phyloP scores from a whole-genome alignment of 2,329 filamentous ascomycete genomes.

The Fusarium graminum region DNA sequence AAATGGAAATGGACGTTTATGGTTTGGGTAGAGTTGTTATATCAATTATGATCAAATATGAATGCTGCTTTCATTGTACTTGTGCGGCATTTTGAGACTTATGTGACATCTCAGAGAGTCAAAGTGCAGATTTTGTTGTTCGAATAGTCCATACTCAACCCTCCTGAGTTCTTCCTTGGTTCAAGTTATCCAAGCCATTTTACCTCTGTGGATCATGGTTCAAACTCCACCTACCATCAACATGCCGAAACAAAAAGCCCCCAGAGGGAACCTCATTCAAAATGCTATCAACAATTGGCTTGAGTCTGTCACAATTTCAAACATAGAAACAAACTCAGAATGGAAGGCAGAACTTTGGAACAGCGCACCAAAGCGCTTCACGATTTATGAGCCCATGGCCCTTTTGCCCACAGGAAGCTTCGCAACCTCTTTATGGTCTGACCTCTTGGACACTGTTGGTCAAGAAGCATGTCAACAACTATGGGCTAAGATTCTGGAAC shows the following conservation, averaged over 20 bases:
- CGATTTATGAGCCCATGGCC: conserved; percentile 71
- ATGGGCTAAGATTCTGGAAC: conserved; percentile 63
- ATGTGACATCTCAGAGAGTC: not conserved
- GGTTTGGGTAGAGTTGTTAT: conserved; percentile 47
- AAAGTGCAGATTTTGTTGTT: not conserved
- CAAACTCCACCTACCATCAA: conserved; percentile 31
- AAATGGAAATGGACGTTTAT: conserved; percentile 41
- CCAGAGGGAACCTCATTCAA: conserved; percentile 51
- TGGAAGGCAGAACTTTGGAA: conserved; percentile 52
- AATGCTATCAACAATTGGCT: conserved; percentile 52
- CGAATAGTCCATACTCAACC: not conserved
- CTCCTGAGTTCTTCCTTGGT: not conserved
- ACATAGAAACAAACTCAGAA: conserved; percentile 13
- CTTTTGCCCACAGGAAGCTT: conserved; percentile 72
- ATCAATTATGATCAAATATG: conserved; percentile 33
- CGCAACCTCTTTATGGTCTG: conserved; percentile 56
- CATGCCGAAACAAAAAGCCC: conserved; percentile 47
- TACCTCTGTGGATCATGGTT: conserved; percentile 5
- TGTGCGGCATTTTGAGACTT: not conserved
- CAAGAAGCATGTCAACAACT: conserved; percentile 52
- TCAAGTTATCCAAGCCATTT: not conserved
- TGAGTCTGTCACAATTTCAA: conserved; percentile 21
- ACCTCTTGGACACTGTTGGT: conserved; percentile 50
- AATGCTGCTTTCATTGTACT: conserved; percentile 1
- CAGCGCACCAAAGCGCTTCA: conserved; percentile 68